phyloP scores from a whole-genome alignment of 179 eudicot species.

The Monotropa hypopitys region DNA sequence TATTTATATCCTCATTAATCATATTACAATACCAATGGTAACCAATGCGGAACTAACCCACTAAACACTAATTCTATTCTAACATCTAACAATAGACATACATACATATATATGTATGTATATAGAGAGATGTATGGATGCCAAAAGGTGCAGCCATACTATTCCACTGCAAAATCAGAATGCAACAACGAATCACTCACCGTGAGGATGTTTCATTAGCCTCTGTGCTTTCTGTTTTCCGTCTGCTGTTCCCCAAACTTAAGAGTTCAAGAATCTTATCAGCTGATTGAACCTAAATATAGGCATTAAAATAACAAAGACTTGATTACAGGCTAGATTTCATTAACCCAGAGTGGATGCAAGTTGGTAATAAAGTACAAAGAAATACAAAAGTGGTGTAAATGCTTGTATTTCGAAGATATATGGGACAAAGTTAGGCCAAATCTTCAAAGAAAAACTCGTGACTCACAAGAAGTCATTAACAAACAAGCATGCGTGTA shows the following conservation, averaged over 20 bases:
- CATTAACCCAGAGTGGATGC: conserved; percentile 1
- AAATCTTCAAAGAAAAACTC: not conserved
- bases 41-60: too few relatives aligned
- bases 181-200: conserved; percentile 28
- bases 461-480: not conserved
- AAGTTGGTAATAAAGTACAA: not conserved
- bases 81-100: not conserved
- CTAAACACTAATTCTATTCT: too few relatives aligned
- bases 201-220: conserved; percentile 76
- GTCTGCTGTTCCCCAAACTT: conserved; percentile 72
- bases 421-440: not conserved
- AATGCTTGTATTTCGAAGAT: not conserved
- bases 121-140: too few relatives aligned
- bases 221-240: conserved; percentile 79
- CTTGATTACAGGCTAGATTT: not conserved
- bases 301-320: conserved; percentile 3
- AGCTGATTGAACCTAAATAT: conserved; percentile 59
- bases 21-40: too few relatives aligned
- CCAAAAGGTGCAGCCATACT: not conserved
- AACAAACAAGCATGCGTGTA: not conserved
- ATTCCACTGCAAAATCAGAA: not conserved
- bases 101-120: not conserved
- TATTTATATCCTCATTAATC: too few relatives aligned
- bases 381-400: not conserved
- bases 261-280: conserved; percentile 76